Conservation (phyloP, 1,284 basidiomycete species). For the Porogramme epimiltina region DNA sequence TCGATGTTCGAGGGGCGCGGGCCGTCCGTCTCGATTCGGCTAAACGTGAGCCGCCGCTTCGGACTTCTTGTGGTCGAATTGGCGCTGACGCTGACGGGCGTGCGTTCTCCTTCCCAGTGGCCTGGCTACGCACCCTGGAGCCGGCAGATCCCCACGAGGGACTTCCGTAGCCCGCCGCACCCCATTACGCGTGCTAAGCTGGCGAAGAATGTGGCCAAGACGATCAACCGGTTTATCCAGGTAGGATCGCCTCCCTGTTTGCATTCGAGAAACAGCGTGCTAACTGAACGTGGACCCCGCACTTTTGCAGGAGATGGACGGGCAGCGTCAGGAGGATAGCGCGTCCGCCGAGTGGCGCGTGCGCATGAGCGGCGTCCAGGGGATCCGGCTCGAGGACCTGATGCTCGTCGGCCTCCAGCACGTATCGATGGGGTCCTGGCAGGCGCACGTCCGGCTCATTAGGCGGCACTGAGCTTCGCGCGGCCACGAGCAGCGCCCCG, state of each 20-base stretch:
- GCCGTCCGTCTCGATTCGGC: conserved; percentile 74
- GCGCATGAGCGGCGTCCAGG: conserved; percentile 44
- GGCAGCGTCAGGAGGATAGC: conserved; percentile 40
- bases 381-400: conserved; percentile 65
- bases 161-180: conserved; percentile 72
- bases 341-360: conserved; percentile 60
- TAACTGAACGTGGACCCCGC: no score
- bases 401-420: conserved; percentile 76
- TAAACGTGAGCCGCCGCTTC: conserved; percentile 50
- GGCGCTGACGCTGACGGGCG: neutral
- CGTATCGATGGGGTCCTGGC: conserved; percentile 78
- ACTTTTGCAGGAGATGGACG: conserved; percentile 46
- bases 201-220: conserved; percentile 40
- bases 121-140: conserved; percentile 77
- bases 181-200: conserved; percentile 54
- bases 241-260: conserved; percentile 22
- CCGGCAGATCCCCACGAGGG: conserved; percentile 75
- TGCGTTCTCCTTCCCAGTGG: conserved; percentile 49
- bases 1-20: conserved; percentile 67
- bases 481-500: neutral
- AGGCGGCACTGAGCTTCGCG: conserved; percentile 11
- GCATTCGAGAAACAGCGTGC: no score
- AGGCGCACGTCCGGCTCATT: conserved; percentile 66
- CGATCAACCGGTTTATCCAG: conserved; percentile 39
- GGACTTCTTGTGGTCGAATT: neutral